Evolutionary conservation across 2,329 filamentous ascomycete species (phyloP).

Genomic region (Diaporthe australafricana): DNA sequence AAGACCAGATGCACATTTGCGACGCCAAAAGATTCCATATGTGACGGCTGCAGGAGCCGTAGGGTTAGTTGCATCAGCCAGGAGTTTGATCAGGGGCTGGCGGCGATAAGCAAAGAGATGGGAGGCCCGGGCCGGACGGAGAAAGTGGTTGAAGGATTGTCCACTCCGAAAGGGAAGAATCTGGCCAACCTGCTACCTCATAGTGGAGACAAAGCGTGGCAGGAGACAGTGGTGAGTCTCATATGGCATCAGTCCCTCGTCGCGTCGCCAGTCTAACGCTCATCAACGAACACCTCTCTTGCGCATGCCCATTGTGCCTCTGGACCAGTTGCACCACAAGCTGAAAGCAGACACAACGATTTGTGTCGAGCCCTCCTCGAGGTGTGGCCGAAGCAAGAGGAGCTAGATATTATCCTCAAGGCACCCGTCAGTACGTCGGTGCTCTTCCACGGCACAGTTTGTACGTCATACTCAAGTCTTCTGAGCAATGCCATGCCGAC

Average conservation of each 20-base stretch:
- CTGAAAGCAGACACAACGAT: background rate
- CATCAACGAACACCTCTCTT: background rate
- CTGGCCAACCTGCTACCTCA: background rate
- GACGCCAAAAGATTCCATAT: constrained; percentile 50
- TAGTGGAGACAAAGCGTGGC: background rate
- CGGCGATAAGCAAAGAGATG: constrained; percentile 38
- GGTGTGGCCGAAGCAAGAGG: constrained; percentile 52
- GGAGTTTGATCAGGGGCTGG: constrained; percentile 52
- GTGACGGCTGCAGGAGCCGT: constrained; percentile 55
- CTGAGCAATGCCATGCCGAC: constrained; percentile 39
- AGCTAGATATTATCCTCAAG: constrained; percentile 50
- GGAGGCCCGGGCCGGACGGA: constrained; percentile 52
- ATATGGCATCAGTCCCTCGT: background rate
- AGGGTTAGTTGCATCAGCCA: constrained; percentile 58
- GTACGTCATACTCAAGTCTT: constrained; percentile 44
- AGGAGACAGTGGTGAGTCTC: background rate
- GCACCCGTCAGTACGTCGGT: constrained; percentile 46
- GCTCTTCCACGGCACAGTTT: constrained; percentile 52
- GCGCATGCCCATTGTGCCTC: background rate
- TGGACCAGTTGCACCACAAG: background rate
- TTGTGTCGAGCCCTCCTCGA: constrained; percentile 44
- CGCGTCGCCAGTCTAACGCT: background rate
- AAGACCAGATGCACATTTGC: constrained; percentile 62
- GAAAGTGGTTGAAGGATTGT: constrained; percentile 47
- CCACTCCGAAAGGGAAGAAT: constrained; percentile 32